Conservation (phyloP, 2,329 filamentous ascomycete genomes). For the Monilinia polystroma region DNA sequence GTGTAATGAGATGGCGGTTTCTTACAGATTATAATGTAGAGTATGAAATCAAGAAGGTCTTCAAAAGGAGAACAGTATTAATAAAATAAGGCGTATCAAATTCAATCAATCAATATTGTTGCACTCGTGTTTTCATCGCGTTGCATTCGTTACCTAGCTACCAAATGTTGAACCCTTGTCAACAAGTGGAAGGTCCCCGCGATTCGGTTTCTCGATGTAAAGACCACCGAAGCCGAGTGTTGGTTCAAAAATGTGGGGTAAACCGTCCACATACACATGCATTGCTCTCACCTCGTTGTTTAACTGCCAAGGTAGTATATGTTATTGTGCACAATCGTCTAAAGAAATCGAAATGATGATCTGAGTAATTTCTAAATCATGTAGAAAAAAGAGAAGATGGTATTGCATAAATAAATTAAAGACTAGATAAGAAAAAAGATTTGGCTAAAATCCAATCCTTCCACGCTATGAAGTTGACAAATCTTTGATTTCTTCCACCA, state of each 20-base stretch:
- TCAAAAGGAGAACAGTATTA: no score
- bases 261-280: not conserved
- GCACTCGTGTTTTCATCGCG: not conserved
- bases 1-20: no score
- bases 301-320: no score
- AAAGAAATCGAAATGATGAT: not conserved
- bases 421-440: conserved; percentile 15
- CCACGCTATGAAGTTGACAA: conserved; percentile 28
- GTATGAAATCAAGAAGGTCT: no score
- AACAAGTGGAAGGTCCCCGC: conserved; percentile 27
- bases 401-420: not conserved
- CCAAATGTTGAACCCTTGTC: conserved; percentile 3
- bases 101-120: not conserved
- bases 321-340: not conserved
- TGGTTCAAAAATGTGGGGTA: conserved; percentile 16
- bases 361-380: not conserved
- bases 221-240: conserved; percentile 25
- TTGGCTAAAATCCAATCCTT: not conserved
- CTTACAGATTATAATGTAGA: no score
- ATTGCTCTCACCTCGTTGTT: not conserved
- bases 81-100: no score
- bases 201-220: conserved; percentile 29
- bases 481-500: conserved; percentile 33
- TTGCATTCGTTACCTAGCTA: not conserved
- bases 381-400: not conserved